Evolutionary conservation across 805 yeast genomes (phyloP).

Genomic region (Pichia thaimueangensis): DNA sequence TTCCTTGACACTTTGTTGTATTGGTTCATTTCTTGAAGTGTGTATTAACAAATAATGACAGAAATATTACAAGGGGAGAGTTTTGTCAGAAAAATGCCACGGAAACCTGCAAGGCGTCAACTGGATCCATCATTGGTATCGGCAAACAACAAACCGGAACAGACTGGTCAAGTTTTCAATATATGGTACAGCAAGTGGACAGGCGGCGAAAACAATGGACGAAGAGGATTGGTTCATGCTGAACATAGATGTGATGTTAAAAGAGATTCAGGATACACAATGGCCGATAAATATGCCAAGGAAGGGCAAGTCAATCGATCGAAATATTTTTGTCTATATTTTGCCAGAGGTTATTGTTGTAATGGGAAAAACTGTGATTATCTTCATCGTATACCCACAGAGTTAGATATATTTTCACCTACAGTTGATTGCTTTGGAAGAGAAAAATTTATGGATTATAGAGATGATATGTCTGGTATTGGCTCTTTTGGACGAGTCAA

Average conservation of each 20-base stretch:
- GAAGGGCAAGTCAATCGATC: constrained; percentile 25
- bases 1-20: too few relatives aligned
- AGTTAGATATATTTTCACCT: constrained; percentile 49
- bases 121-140: constrained; percentile 55
- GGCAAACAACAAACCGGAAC: constrained; percentile 62
- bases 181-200: constrained; percentile 90
- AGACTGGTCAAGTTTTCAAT: constrained; percentile 74
- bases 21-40: too few relatives aligned
- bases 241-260: constrained; percentile 56
- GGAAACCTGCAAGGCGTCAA: constrained; percentile 62
- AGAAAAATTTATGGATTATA: constrained; percentile 70
- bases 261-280: constrained; percentile 70
- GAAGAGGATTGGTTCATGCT: constrained; percentile 32
- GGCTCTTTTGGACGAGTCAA: constrained; percentile 73
- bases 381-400: constrained; percentile 69
- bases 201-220: constrained; percentile 56
- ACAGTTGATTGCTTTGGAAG: constrained; percentile 90
- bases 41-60: too few relatives aligned
- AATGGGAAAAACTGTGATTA: constrained; percentile 72
- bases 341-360: constrained; percentile 84
- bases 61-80: background rate
- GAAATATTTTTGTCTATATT: constrained; percentile 65
- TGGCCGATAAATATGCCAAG: constrained; percentile 45
- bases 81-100: background rate
- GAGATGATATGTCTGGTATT: constrained; percentile 93